Base-by-base conservation (phyloP, 2,329 filamentous ascomycete species). In the Didymella exigua region DNA sequence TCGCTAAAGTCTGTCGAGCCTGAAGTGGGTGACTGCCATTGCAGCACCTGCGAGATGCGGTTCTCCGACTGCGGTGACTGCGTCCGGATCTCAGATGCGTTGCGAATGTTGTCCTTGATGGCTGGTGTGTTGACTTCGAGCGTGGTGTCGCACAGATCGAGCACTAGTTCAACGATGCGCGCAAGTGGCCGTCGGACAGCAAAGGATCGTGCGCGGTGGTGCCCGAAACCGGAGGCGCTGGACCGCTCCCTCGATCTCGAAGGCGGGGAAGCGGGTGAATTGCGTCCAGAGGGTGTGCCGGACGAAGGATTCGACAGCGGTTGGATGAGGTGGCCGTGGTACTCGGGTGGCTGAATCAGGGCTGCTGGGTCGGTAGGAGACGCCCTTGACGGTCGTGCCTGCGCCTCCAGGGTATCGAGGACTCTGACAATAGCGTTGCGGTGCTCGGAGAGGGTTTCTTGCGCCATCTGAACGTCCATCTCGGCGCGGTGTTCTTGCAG, bases 21-120 rank as follows among this genome's bases (percentile, higher is more conserved):
- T 44, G 89, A 89, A 66, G 91, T 93, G 0, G 95, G 95, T 5
- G 93, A 96, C 69, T 96, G 92, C 95, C 96, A 99, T 72, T 97
- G 92, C 63, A 96, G 75, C 5, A 99, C 93, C 74, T 99, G 95
- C 1, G 90, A 90, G 65, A 98, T 96, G 27, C 93, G 88, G 37
- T 91, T 95, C 72, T 99, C 95, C 0, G 96, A 99, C 70, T 97
- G 91, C 0, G 95, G 95, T 4, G 95, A 99, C 71, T 97, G 90
- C 0, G 93, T 96, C 41, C 93, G 87, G 59, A 98, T 87, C 59
- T 96, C 92, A 43, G 89, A 88, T 7, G 78, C 76, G 33, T 84
- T 82, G 8, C 87, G 84, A 3, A 86, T 82, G 38, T 53, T 70
- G 62, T 98, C 93, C 69, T 96, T 98, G 76, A 99, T 89, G 5